Conservation (phyloP, 177 flowering plant species). For the Vitis hybrid region DNA sequence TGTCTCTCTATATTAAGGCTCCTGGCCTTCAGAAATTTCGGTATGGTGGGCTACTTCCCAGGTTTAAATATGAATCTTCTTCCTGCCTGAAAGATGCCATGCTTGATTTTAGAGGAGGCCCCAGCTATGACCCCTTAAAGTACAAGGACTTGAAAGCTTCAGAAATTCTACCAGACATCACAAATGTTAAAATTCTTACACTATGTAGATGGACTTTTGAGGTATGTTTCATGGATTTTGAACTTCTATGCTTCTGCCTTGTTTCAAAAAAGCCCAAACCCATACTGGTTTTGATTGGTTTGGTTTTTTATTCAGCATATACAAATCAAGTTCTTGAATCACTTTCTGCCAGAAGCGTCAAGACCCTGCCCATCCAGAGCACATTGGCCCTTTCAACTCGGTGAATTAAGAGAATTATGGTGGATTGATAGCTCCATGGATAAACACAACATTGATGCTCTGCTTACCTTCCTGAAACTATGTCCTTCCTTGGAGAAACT, state of each 20-base stretch:
- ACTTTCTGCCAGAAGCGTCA: too few species aligned
- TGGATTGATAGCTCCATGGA: slow-evolving; percentile 27
- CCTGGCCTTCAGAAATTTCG: slow-evolving; percentile 17
- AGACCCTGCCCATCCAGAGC: too few species aligned
- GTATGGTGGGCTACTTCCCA: slow-evolving; percentile 22
- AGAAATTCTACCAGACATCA: slow-evolving; percentile 9
- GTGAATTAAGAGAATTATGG: slow-evolving; percentile 23
- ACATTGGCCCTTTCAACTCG: slow-evolving; percentile 10
- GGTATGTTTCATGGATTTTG: slow-evolving; percentile 16
- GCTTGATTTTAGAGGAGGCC: slow-evolving; percentile 29
- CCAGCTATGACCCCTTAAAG: neutral
- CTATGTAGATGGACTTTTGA: slow-evolving; percentile 29
- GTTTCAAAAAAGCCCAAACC: too few species aligned
- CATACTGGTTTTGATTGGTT: neutral
- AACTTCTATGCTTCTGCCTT: too few species aligned
- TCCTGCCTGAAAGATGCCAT: slow-evolving; percentile 22
- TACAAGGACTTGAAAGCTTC: slow-evolving; percentile 11
- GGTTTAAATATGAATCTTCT: slow-evolving; percentile 15
- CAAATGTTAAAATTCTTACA: slow-evolving; percentile 20
- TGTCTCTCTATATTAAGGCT: slow-evolving; percentile 12
- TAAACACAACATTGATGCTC: slow-evolving; percentile 9
- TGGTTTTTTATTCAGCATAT: neutral
- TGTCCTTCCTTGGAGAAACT: slow-evolving; percentile 30
- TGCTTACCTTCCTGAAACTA: slow-evolving; percentile 21
- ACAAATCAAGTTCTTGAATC: too few species aligned